Evolutionary conservation across 2,329 filamentous ascomycete species (phyloP).

Genomic region (Neofusicoccum sp.): DNA sequence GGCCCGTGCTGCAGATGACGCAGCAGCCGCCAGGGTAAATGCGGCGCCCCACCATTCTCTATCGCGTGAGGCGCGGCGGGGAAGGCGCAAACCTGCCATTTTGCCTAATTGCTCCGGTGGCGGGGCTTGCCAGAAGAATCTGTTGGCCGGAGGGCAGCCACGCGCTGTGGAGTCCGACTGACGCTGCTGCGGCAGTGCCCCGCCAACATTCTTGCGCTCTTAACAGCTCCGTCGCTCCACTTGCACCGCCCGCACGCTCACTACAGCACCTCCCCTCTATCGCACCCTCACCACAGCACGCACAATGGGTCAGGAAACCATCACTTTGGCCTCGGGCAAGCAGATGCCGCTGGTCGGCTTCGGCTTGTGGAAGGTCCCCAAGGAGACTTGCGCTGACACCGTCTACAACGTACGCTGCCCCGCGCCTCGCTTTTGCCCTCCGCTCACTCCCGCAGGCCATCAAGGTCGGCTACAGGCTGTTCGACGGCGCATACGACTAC

Average conservation of each 20-base stretch:
- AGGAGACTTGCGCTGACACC: slow-evolving; percentile 70
- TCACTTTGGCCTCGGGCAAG: slow-evolving; percentile 67
- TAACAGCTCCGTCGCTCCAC: neutral
- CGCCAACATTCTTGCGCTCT: neutral
- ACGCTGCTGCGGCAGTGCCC: neutral
- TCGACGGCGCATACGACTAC: slow-evolving; percentile 62
- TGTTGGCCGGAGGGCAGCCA: neutral
- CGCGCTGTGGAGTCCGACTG: neutral
- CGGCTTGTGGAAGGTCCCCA: slow-evolving; percentile 82
- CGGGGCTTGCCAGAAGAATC: slow-evolving; percentile 14
- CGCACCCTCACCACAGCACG: neutral
- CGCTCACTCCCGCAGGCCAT: slow-evolving; percentile 31
- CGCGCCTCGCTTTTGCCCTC: neutral
- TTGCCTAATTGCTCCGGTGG: slow-evolving; percentile 9
- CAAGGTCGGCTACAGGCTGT: slow-evolving; percentile 41
- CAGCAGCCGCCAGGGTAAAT: slow-evolving; percentile 13
- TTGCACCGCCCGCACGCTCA: neutral
- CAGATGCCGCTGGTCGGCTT: slow-evolving; percentile 78
- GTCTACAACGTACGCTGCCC: slow-evolving; percentile 66
- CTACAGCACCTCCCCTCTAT: neutral
- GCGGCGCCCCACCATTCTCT: neutral
- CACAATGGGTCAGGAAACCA: slow-evolving; percentile 40
- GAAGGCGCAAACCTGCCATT: slow-evolving; percentile 8
- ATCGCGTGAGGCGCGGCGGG: slow-evolving; percentile 8
- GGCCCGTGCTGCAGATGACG: slow-evolving; percentile 10